Evolutionary conservation across 345 rosid genomes (phyloP), one percentile per base, ranked within the genome.

Genomic region (Sonneratia caseolaris): DNA sequence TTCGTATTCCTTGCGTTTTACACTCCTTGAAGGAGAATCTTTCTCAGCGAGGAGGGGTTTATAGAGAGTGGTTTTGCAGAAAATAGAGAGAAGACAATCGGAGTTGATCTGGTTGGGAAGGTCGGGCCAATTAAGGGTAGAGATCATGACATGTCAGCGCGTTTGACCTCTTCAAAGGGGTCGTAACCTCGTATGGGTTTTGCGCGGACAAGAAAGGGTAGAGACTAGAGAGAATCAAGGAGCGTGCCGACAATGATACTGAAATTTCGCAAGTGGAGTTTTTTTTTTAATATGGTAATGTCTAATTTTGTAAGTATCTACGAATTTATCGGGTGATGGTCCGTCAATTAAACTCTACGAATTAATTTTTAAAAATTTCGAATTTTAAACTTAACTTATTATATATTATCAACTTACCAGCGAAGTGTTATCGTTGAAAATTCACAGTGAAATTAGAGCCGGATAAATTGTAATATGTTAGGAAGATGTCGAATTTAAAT

Each of bases 131-230:
- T 57, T 57, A 21, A 32, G 35, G 64, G 64, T 4, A 7, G 64
- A n/a, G 64, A 24, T 19, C 5, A 19, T 24, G 64, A 32, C 32
- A 57, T n/a, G 22, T 57, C 32, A 24, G 64, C 27, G 3, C 0
- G 64, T 57, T 57, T 57, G 64, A 57, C 64, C 3, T 57, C n/a
- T 57, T 57, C 32, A 57, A 57, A n/a, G 64, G 13, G 64, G 64
- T 3, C 35, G 5, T 9, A 27, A 27, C 32, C 32, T 27, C 32
- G 32, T 27, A 55, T 18, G 18, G n/a, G 18, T 55, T 18, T 16
- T 55, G 22, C 35, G 13, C 7, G 13, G 22, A 57, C 21, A 57
- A 18, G 21, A n/a, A 8, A 24, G 27, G 35, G 64, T 4, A 2
- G 11, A 3, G 64, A 5, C 0, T 6, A 57, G 64, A 57, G 51